phyloP scores from a whole-genome alignment of 345 rosid genomes.

The Isatis tinctoria region DNA sequence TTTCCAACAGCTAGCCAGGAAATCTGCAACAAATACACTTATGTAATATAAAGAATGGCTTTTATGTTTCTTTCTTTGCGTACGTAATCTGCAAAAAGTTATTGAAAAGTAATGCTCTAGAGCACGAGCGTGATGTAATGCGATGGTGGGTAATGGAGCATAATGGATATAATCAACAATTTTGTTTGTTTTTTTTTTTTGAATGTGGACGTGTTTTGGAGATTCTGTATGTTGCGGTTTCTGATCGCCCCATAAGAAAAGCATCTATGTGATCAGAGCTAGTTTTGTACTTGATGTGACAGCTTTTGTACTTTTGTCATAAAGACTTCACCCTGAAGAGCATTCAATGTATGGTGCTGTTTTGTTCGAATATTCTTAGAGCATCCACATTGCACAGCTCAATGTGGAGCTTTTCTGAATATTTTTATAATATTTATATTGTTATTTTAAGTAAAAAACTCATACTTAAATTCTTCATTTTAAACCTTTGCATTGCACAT shows the following conservation, averaged over 20 bases:
- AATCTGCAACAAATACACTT: constrained; percentile 3
- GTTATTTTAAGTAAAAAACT: no score
- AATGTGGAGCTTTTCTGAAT: no score
- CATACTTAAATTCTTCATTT: no score
- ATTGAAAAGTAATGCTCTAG: constrained; percentile 13
- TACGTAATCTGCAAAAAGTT: constrained; percentile 24
- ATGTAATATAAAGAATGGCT: not conserved
- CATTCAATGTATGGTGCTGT: constrained; percentile 16
- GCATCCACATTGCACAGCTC: no score
- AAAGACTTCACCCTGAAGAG: constrained; percentile 9
- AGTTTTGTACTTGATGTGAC: constrained; percentile 30
- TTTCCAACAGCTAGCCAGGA: constrained; percentile 3
- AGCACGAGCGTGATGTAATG: constrained; percentile 27
- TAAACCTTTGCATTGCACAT: no score
- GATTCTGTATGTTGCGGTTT: constrained; percentile 28
- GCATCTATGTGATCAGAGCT: constrained; percentile 7
- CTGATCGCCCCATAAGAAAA: constrained; percentile 34
- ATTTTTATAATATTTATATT: no score
- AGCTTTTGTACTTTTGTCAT: constrained; percentile 17
- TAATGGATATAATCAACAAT: constrained; percentile 23
- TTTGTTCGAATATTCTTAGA: constrained; percentile 29
- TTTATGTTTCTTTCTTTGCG: constrained; percentile 4
- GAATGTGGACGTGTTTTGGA: constrained; percentile 24
- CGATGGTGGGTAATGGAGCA: constrained; percentile 29
- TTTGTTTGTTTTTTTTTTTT: not conserved